Conservation (phyloP, 768 basidiomycete genomes). For the Phylloporus sp. region DNA sequence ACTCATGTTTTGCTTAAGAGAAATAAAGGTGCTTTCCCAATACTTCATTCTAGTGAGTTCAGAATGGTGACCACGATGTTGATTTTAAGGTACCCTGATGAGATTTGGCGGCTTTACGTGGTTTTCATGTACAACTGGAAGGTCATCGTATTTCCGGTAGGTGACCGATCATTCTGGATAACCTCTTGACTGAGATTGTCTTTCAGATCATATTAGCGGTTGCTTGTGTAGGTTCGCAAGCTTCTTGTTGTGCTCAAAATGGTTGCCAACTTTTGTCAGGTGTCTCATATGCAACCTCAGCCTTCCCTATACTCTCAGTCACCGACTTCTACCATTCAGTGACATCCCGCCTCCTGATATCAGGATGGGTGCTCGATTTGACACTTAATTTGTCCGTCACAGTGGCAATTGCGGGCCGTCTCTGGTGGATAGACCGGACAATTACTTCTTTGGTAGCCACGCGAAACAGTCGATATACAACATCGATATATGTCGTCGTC, state of each 20-base stretch:
- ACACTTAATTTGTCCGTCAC: neutral
- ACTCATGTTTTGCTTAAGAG: neutral
- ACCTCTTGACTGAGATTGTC: neutral
- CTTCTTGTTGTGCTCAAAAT: too few species aligned
- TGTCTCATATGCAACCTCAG: neutral
- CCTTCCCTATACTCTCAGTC: neutral
- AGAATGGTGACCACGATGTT: neutral
- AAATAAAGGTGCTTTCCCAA: neutral
- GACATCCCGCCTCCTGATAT: neutral
- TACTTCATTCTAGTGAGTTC: neutral
- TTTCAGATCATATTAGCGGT: neutral
- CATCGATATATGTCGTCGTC: neutral
- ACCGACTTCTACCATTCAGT: neutral
- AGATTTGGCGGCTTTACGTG: constrained; percentile 5
- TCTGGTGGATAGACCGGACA: neutral
- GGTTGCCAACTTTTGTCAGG: too few species aligned
- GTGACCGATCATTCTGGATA: too few species aligned
- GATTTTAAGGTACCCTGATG: neutral
- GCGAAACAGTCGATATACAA: neutral
- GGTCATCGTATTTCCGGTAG: neutral
- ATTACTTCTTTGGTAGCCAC: neutral
- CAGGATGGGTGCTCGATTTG: neutral
- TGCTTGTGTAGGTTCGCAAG: too few species aligned
- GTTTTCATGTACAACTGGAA: neutral
- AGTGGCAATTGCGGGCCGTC: neutral